Percentiles rank a stretch among this genome's conserved stretches.
Evolutionary conservation across 805 yeast species (phyloP).

Genomic region (Metschnikowia cubensis): DNA sequence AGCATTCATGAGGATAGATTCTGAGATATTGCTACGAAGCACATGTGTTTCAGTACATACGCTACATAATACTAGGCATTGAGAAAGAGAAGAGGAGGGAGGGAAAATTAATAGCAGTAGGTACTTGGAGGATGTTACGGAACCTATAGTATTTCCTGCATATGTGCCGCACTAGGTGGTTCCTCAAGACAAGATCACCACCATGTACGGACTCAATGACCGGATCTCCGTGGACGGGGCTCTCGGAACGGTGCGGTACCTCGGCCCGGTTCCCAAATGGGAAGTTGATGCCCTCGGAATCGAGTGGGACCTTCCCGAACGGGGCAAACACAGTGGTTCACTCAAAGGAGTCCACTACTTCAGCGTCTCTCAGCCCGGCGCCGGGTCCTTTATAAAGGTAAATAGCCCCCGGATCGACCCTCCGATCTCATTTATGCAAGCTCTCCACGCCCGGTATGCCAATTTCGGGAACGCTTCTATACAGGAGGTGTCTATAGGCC

Average conservation of each 20-base stretch:
- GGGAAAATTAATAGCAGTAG: no score
- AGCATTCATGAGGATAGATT: no score
- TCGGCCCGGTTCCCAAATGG: conserved; percentile 65
- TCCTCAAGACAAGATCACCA: neutral
- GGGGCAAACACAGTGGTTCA: conserved; percentile 74
- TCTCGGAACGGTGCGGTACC: conserved; percentile 58
- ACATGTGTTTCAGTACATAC: no score
- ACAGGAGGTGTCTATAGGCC: conserved; percentile 42
- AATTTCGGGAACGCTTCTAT: conserved; percentile 14
- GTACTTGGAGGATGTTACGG: no score
- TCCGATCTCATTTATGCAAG: conserved; percentile 39
- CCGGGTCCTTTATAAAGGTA: conserved; percentile 64
- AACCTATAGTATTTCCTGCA: neutral
- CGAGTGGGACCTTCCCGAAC: conserved; percentile 72
- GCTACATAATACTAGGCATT: neutral
- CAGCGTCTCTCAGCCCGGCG: conserved; percentile 24
- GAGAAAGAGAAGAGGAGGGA: neutral
- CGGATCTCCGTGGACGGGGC: conserved; percentile 36
- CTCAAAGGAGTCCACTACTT: conserved; percentile 57
- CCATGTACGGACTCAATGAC: conserved; percentile 5
- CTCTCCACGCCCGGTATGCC: conserved; percentile 49
- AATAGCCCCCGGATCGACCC: conserved; percentile 30
- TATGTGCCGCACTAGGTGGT: neutral
- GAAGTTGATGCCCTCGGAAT: conserved; percentile 59
- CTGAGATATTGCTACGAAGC: no score